Base-by-base conservation (phyloP, 1,139 yeast species). In the Torulaspora pretoriensis region DNA sequence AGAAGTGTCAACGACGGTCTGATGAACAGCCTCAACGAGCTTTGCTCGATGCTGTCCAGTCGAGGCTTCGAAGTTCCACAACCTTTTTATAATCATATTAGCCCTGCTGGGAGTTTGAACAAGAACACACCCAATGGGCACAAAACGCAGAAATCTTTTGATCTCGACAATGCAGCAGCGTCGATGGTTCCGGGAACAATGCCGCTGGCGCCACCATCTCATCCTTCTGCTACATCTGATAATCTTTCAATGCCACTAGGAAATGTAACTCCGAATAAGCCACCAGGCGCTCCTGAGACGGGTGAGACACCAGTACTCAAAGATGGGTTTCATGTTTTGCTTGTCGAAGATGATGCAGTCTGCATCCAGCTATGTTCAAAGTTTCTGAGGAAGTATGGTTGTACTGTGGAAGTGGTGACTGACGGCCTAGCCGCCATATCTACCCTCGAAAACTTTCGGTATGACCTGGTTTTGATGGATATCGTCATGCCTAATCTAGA, bases 401-500 rank as follows among this genome's bases (percentile, higher is more conserved):
- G 96, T 65, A 82, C 88, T 24, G 96, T 90, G 3, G 92, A 94
- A 36, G 88, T 88, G 23, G 97, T 89, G 0, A 84, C 89, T 13
- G 96, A 90, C 68, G 98, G 98, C 0, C 68, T 90, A 22, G 83
- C 86, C 35, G 97, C 97, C 2, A 88, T 92, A 40, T 77, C 82
- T 27, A 83, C 84, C 1, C 81, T 87, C 38, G 95, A 87, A 62
- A 78, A 77, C 46, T 77, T 80, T 29, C 78, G 81, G 56, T 89
- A 83, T 60, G 96, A 89, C 63, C 69, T 89, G 48, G 95, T 90
- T 1, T 69, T 90, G 43, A 88, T 90, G 95, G 96, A 89, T 67
- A 87, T 86, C 43, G 95, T 90, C 19, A 85, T 90, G 92, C 97
- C 97, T 2, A 86, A 86, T 61, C 70, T 90, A 45, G 97, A 90